Evolutionary conservation across 2,329 filamentous ascomycete species (phyloP), one percentile per base, ranked within the genome.

Genomic region (Talaromyces piceae): DNA sequence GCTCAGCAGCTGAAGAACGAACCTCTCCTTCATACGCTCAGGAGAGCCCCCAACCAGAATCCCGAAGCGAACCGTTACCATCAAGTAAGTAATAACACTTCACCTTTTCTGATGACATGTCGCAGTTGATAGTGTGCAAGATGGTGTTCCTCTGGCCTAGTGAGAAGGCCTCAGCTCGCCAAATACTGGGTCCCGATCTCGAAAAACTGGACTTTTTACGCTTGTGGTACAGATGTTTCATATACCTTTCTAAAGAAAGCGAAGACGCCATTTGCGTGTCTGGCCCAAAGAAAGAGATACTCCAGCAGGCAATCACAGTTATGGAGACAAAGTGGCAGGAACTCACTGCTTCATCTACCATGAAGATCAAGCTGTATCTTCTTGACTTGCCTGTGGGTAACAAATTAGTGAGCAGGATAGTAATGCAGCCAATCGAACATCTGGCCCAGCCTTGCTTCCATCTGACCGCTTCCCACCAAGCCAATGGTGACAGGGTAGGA

Each of bases 121-220:
- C 16, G 55, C 37, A 53, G 26, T 33, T 27, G 12, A 25, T 22
- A 16, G 4, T 6, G 33, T 20, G 20, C 13, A 53, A 68, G 60
- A 62, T 73, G 12, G 57, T 67, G 1, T 76, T 76, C 47, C 58
- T 71, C 18, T 77, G 74, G 76, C 75, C 74, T 3, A 54, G 59
- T 1, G 61, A 70, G 27, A 72, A 76, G 5, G 68, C 70, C 30
- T 60, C 66, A 0, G 59, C 73, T 2, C 60, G 67, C 11, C 64
- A 71, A 9, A 60, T 68, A 9, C 62, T 78, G 11, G 75, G 74
- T 1, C 49, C 55, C 8, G 66, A 67, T 30, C 63, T 70, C 7
- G 73, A 77, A 56, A 65, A 63, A 4, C 63, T 78, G 3, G 75
- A 78, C 55, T 56, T 59, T 5, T 67, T 78, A 11, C 69, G 76